Conservation (phyloP, 1,284 basidiomycete species). For the Caloboletus inedulis region DNA sequence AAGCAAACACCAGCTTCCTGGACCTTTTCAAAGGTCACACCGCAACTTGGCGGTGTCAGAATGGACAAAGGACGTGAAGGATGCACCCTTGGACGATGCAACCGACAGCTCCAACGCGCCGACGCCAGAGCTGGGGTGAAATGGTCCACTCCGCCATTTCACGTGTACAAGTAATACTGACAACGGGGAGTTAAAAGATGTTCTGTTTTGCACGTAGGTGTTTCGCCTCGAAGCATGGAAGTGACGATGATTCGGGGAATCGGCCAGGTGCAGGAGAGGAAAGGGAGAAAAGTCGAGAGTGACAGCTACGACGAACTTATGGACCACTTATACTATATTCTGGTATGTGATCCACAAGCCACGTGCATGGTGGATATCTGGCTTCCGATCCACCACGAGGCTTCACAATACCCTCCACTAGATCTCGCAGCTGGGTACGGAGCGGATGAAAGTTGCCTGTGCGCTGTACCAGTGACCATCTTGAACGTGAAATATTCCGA, state of each 20-base stretch:
- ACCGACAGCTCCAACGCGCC: neutral
- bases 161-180: no score
- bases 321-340: neutral
- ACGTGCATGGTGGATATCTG: no score
- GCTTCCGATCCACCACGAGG: no score
- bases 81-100: neutral
- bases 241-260: neutral
- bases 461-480: no score
- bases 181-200: no score
- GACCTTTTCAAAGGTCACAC: neutral
- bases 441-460: no score
- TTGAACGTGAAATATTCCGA: no score
- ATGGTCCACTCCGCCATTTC: no score
- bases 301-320: neutral
- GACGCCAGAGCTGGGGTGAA: neutral
- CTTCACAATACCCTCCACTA: no score
- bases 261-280: neutral
- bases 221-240: neutral
- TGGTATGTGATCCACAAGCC: no score
- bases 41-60: neutral
- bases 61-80: neutral
- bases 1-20: neutral
- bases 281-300: neutral
- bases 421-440: no score
- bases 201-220: no score